A percentile compares a stretch with the other conserved stretches of the same genome.
phyloP scores from a whole-genome alignment of 257 asterid genomes.

The Perilla frutescens region DNA sequence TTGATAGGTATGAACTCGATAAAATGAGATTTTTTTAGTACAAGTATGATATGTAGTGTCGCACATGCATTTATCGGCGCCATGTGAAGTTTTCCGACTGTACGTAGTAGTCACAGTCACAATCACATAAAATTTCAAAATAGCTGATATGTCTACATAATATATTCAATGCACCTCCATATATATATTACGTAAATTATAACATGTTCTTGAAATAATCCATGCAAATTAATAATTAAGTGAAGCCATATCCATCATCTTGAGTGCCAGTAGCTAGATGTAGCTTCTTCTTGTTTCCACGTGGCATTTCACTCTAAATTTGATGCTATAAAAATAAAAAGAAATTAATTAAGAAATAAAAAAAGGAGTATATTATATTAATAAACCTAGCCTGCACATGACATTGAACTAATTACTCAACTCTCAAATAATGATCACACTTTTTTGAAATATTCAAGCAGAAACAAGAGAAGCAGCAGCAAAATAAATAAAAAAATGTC shows the following conservation, averaged over 20 bases:
- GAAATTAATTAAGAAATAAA: not conserved
- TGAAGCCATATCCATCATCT: constrained; percentile 8
- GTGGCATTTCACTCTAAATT: constrained; percentile 35
- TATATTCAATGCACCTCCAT: not conserved
- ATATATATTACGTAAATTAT: no score
- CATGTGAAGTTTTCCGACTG: no score
- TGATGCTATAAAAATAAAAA: not conserved
- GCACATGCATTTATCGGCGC: no score
- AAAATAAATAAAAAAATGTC: not conserved
- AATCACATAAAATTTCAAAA: no score
- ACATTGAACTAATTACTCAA: not conserved
- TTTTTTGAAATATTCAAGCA: not conserved
- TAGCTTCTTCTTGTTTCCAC: constrained; percentile 31
- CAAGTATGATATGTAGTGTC: no score
- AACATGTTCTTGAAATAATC: not conserved
- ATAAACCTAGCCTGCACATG: not conserved
- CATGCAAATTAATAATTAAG: constrained; percentile 35
- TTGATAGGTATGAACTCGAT: no score
- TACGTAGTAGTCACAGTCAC: no score
- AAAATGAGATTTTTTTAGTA: no score
- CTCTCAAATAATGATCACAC: not conserved
- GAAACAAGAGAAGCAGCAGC: not conserved
- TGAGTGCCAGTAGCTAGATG: constrained; percentile 37
- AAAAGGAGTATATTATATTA: not conserved
- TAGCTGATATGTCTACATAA: no score